Evolutionary conservation across 306 rosid genomes (phyloP).

Genomic region (Alnus rubra): DNA sequence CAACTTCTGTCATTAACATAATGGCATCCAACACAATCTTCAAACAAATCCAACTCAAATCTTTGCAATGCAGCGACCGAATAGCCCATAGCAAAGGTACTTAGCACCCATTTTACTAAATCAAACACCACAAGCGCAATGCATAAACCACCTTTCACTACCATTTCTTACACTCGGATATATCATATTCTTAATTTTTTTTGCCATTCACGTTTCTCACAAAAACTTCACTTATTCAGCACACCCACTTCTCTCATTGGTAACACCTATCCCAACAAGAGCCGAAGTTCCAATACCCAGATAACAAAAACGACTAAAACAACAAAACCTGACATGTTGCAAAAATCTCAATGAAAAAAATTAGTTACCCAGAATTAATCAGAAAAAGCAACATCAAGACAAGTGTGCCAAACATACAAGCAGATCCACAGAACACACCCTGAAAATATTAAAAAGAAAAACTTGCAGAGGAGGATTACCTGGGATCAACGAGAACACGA

Average conservation of each 20-base stretch:
- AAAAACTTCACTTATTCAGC: neutral
- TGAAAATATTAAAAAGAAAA: neutral
- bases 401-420: neutral
- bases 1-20: neutral
- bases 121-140: neutral
- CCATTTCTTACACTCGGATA: neutral
- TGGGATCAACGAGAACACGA: conserved; percentile 12
- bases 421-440: neutral
- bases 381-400: neutral
- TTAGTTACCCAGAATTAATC: neutral
- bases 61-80: neutral
- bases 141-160: neutral
- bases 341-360: neutral
- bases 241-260: conserved; percentile 1
- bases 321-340: neutral
- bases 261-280: neutral
- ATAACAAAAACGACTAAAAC: neutral
- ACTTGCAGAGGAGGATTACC: conserved; percentile 17
- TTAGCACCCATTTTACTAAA: neutral
- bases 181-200: neutral
- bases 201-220: neutral
- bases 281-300: neutral
- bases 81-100: neutral
- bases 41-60: neutral
- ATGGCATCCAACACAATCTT: neutral